phyloP scores from a whole-genome alignment of 805 yeast species.

The Candida sanyiensis region DNA sequence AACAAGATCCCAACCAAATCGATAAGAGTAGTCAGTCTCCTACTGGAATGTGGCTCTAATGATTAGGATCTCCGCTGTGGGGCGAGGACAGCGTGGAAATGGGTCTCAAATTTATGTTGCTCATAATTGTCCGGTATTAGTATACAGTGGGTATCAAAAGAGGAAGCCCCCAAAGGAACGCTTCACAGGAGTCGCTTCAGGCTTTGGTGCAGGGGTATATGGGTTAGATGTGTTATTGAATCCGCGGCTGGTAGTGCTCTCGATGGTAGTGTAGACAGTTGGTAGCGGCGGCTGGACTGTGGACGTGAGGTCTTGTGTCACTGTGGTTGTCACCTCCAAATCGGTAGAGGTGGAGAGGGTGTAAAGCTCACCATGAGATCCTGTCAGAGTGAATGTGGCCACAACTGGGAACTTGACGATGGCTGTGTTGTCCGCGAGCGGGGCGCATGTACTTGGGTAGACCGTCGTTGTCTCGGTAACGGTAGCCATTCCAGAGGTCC shows the following conservation, averaged over 20 bases:
- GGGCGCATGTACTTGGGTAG: slow-evolving; percentile 16
- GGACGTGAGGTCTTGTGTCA: slow-evolving; percentile 17
- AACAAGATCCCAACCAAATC: too few relatives aligned
- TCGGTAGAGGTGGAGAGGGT: slow-evolving; percentile 23
- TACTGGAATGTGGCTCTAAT: too few relatives aligned
- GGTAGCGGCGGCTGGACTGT: slow-evolving; percentile 28
- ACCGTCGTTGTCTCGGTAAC: slow-evolving; percentile 23
- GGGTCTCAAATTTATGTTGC: too few relatives aligned
- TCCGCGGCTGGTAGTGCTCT: slow-evolving; percentile 1
- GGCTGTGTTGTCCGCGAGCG: slow-evolving; percentile 10
- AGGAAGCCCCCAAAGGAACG: too few relatives aligned
- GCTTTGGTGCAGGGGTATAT: too few relatives aligned
- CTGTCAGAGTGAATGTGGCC: slow-evolving; percentile 25
- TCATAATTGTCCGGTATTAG: too few relatives aligned
- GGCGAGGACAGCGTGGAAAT: too few relatives aligned
- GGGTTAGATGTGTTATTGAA: background rate
- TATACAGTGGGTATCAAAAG: too few relatives aligned
- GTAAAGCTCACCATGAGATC: slow-evolving; percentile 20
- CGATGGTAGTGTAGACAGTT: slow-evolving; percentile 3
- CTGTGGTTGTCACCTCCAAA: slow-evolving; percentile 23
- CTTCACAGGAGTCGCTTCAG: too few relatives aligned
- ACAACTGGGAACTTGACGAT: slow-evolving; percentile 16
- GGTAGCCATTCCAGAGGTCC: slow-evolving; percentile 7
- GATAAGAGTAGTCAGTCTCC: too few relatives aligned
- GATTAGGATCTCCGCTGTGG: too few relatives aligned